Evolutionary conservation across 1,284 basidiomycete genomes (phyloP).

Genomic region (Ustilago esculenta): DNA sequence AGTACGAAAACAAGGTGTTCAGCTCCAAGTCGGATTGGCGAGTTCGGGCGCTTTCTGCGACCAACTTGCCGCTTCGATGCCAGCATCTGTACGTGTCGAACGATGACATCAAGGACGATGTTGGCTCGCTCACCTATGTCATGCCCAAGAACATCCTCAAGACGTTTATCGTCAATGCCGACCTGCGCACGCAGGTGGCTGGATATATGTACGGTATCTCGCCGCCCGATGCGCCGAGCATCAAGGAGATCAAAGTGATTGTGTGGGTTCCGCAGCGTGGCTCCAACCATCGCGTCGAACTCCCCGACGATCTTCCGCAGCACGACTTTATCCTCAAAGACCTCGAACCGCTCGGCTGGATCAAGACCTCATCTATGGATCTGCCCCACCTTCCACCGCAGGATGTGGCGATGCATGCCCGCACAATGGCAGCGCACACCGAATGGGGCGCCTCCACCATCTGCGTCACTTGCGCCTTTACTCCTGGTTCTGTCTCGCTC

Average conservation of each 20-base stretch:
- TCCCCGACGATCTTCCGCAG: constrained; percentile 84
- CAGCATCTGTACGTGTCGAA: constrained; percentile 99
- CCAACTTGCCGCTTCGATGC: constrained; percentile 91
- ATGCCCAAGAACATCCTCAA: constrained; percentile 96
- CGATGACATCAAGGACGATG: constrained; percentile 98
- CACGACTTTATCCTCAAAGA: constrained; percentile 95
- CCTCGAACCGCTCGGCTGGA: constrained; percentile 94
- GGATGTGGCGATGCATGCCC: constrained; percentile 94
- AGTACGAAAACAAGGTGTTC: constrained; percentile 97
- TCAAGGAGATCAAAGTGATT: constrained; percentile 97
- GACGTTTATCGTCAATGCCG: constrained; percentile 91
- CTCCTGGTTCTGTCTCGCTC: constrained; percentile 94
- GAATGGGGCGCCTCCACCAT: constrained; percentile 94
- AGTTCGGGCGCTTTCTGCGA: constrained; percentile 92
- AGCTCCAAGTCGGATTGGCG: constrained; percentile 99
- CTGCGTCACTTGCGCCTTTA: constrained; percentile 93
- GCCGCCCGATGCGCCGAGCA: constrained; percentile 94
- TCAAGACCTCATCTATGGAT: constrained; percentile 83
- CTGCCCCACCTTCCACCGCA: constrained; percentile 78
- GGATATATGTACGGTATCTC: constrained; percentile 92
- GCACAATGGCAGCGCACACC: constrained; percentile 93
- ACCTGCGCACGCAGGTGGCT: constrained; percentile 94
- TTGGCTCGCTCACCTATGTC: constrained; percentile 90
- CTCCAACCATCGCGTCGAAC: constrained; percentile 89
- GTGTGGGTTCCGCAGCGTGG: constrained; percentile 96